These are phyloP conservation scores for Chlamydomonas reinhardtii DNA, from an alignment of 163 green algal species.

Conservation along the genomic window DNA sequence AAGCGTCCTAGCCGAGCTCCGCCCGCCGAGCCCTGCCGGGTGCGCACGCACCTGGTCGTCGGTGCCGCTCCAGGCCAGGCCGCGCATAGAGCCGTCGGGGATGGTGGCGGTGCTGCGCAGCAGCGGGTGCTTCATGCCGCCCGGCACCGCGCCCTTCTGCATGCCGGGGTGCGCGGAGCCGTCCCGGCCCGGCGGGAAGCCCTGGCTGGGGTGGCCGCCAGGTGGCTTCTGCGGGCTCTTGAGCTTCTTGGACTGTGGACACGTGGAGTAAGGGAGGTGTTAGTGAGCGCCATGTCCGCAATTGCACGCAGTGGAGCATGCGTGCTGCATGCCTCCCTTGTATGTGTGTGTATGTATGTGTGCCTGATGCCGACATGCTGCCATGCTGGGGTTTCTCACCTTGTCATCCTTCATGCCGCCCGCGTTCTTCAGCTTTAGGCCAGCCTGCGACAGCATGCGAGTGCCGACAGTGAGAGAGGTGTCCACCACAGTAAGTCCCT, in stretches of 20 bases:
- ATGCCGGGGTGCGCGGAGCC: neutral
- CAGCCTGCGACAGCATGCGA: neutral
- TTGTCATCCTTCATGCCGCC: conserved; percentile 37
- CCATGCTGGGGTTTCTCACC: neutral
- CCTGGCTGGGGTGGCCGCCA: neutral
- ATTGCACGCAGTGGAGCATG: too few species aligned
- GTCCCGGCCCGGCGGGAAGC: neutral
- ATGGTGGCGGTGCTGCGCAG: conserved; percentile 8
- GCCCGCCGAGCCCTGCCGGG: too few species aligned
- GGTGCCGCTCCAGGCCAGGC: conserved; percentile 14
- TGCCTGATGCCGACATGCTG: too few species aligned
- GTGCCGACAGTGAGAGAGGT: too few species aligned
- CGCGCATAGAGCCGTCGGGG: conserved; percentile 25
- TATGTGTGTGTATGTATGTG: too few species aligned
- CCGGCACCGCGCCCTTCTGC: neutral
- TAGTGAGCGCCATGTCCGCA: too few species aligned
- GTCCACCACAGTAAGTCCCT: too few species aligned
- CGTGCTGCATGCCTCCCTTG: too few species aligned
- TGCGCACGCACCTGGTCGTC: conserved; percentile 46
- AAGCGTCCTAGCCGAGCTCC: too few species aligned
- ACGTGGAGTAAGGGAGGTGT: too few species aligned
- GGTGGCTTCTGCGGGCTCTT: conserved; percentile 41
- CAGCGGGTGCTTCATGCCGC: conserved; percentile 24
- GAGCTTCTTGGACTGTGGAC: conserved; percentile 48
- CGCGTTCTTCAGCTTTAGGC: conserved; percentile 20